Percentiles rank a stretch among this genome's conserved stretches.
Evolutionary conservation across 768 basidiomycete species (phyloP).

Genomic region (Suillus subaureus): DNA sequence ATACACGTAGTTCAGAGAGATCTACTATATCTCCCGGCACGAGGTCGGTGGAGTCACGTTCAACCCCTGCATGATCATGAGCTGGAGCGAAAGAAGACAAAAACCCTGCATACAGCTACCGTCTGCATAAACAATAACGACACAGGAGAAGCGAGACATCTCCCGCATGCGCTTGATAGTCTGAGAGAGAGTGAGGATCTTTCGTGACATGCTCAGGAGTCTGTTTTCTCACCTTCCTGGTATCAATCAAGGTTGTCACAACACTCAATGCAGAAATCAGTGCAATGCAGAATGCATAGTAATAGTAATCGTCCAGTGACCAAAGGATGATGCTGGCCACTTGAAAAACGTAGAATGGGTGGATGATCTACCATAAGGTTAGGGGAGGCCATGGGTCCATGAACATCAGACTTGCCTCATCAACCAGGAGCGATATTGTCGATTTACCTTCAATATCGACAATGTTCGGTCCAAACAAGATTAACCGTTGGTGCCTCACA

Average conservation of each 20-base stretch:
- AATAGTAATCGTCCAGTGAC: slow-evolving; percentile 95
- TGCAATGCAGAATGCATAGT: slow-evolving; percentile 96
- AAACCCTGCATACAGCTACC: slow-evolving; percentile 60
- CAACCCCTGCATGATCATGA: slow-evolving; percentile 54
- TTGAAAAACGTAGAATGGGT: slow-evolving; percentile 99
- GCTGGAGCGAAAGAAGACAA: slow-evolving; percentile 8
- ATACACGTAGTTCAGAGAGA: slow-evolving; percentile 73
- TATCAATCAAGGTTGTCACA: slow-evolving; percentile 85
- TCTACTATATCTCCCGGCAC: slow-evolving; percentile 94
- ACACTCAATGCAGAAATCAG: slow-evolving; percentile 88
- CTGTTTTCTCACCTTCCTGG: slow-evolving; percentile 67
- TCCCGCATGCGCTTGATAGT: slow-evolving; percentile 94
- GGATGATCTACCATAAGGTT: slow-evolving; percentile 64
- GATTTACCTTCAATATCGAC: slow-evolving; percentile 93
- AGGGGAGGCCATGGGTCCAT: slow-evolving; percentile 5
- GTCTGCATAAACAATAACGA: slow-evolving; percentile 68
- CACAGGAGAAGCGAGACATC: slow-evolving; percentile 90
- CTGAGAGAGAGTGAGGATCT: slow-evolving; percentile 39
- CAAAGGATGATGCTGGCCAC: slow-evolving; percentile 92
- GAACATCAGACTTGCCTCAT: slow-evolving; percentile 67
- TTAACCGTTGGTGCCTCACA: slow-evolving; percentile 63
- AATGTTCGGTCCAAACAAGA: slow-evolving; percentile 81
- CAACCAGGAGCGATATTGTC: slow-evolving; percentile 72
- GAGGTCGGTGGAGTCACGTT: slow-evolving; percentile 72
- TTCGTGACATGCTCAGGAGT: not conserved